Conservation (phyloP, 2,329 filamentous ascomycete genomes). For the Cordyceps javanica region DNA sequence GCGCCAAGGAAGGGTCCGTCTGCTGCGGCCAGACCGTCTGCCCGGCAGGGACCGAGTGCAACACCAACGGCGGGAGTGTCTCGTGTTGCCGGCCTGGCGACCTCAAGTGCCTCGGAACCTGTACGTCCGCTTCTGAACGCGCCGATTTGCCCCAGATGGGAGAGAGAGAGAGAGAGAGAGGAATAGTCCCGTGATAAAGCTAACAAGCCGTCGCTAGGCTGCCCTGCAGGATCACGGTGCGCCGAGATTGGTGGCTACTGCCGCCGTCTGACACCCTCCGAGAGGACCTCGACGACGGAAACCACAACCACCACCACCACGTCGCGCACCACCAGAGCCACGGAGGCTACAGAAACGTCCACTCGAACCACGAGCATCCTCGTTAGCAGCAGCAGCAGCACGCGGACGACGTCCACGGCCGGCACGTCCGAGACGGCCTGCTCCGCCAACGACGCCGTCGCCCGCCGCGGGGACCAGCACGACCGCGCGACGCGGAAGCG, state of each 20-base stretch:
- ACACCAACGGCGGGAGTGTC: background rate
- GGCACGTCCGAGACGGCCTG: background rate
- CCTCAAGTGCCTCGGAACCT: background rate
- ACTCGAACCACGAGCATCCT: background rate
- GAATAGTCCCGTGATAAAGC: no score
- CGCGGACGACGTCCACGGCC: background rate
- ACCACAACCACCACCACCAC: background rate
- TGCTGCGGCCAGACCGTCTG: background rate
- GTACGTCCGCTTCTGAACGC: background rate
- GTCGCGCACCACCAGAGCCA: no score
- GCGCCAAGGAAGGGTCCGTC: background rate
- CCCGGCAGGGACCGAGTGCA: background rate
- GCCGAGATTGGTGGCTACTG: background rate
- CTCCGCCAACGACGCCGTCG: background rate
- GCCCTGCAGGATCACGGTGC: background rate
- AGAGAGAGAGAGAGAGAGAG: no score
- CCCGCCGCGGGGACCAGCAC: background rate
- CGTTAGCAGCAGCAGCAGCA: no score
- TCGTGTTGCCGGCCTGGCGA: background rate
- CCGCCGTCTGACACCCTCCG: background rate
- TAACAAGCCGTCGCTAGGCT: no score
- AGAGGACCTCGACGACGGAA: background rate
- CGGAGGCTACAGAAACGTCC: background rate
- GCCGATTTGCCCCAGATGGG: no score
- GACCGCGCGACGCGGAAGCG: background rate